Evolutionary conservation across 495 filamentous ascomycete species (phyloP), one percentile per base, ranked within the genome.

Genomic region (Chaetomidium leptoderma): DNA sequence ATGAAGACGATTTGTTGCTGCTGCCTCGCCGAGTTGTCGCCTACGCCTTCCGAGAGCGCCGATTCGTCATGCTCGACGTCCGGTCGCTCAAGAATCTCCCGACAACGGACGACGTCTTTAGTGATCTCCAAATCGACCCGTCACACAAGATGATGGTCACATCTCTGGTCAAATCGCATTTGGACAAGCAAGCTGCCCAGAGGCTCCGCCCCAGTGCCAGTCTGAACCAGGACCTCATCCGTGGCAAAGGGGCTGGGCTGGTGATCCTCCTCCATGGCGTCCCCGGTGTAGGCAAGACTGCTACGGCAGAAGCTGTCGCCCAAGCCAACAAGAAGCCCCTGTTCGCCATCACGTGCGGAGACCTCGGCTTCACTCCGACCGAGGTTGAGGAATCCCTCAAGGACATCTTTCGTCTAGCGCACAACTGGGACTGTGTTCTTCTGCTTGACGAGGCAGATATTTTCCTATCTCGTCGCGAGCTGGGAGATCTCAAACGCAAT

Each of bases 401-500:
- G 42, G 64, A 70, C 10, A 75, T 85, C 27, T 76, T 86, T 47
- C 71, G 73, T 8, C 72, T 83, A 9, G 76, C 75, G 0, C 66
- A 70, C 63, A 79, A 82, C 0, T 55, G 53, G 53, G 53, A 35
- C 19, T 55, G 53, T 19, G 27, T 55, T 9, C 53, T 55, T 19
- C 61, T 74, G 2, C 27, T 48, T 19, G 45, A 48, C 45, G 45
- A 48, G 23, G 45, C 45, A 16, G 45, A 48, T 10, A 29, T 48
- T n/a, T 48, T 48, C 6, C 62, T 74, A 9, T 70, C 74, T 59
- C 71, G 72, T 49, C 83, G 87, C n/a, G 83, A 80, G 0, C 78
- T 84, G 42, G 78, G 82, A 58, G 85, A 92, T 60, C 82, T 92
- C 59, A 79, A 83, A 62, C 80, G 88, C 50, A 92, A 92, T 63